Evolutionary conservation across 1,284 basidiomycete genomes (phyloP).

Genomic region (Crucibulum cyathiforme): DNA sequence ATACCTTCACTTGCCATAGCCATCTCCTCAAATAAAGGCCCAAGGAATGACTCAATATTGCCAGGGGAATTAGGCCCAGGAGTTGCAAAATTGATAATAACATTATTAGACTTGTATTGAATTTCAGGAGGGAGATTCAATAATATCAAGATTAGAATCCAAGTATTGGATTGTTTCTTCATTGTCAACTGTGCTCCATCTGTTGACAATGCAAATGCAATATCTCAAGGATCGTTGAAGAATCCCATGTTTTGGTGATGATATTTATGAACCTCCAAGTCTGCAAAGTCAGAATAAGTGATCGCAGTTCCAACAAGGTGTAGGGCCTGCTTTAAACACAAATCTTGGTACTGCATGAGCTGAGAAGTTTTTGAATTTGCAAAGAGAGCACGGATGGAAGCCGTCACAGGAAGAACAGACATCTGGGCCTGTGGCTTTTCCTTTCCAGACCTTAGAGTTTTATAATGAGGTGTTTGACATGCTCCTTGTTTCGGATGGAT

Average conservation of each 20-base stretch:
- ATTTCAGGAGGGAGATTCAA: constrained; percentile 29
- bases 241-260: constrained; percentile 20
- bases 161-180: constrained; percentile 38
- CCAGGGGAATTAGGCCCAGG: constrained; percentile 36
- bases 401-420: constrained; percentile 24
- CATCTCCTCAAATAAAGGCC: constrained; percentile 30
- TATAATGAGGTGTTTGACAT: not conserved
- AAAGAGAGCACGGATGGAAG: constrained; percentile 28
- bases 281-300: constrained; percentile 27
- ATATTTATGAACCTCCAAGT: constrained; percentile 18
- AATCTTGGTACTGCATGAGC: constrained; percentile 23
- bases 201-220: constrained; percentile 33
- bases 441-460: not conserved
- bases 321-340: constrained; percentile 19
- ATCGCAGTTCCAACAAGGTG: constrained; percentile 9
- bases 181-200: constrained; percentile 38
- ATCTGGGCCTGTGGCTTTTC: constrained; percentile 22
- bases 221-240: constrained; percentile 26
- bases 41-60: constrained; percentile 35
- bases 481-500: not conserved
- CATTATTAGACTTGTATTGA: constrained; percentile 20
- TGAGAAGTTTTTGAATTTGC: constrained; percentile 25
- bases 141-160: constrained; percentile 28
- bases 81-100: constrained; percentile 27
- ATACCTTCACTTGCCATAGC: constrained; percentile 26